Base-by-base conservation (phyloP, 805 yeast species). In the Komagataella pastoris region DNA sequence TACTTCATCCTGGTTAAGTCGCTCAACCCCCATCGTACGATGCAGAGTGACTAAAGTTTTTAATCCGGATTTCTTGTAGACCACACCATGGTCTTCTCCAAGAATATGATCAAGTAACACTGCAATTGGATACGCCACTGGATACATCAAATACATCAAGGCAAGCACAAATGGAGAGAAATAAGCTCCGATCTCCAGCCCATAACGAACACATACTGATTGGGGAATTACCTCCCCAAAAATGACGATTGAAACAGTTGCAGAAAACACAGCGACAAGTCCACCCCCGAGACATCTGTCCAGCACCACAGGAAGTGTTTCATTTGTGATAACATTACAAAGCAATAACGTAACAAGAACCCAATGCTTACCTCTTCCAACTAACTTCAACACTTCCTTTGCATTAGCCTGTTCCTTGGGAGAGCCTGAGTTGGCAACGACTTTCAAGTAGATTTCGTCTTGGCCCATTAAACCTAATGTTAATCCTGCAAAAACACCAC, bases 391-490 rank as follows among this genome's bases (percentile, higher is more conserved):
- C 30, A 91, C 98, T 57, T 77, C 82, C 18, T 70, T 65, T 10
- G 97, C 93, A 56, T 80, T 75, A 50, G 69, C 73, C 44, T 83
- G 76, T 64, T 91, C 97, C 5, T 62, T 57, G 1, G 73, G 65
- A 12, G 83, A 81, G n/a, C 99, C 98, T n/a, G 89, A 80, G 48
- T 85, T 80, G 51, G 89, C 82, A 55, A 91, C 84, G 10, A 91
- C 99, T 66, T 88, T 91, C 55, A 91, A 73, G 60, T 90, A 88
- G 21, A 91, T 91, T 66, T 91, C 98, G 65, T 91, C 98, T 66
- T 91, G 98, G 58, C 98, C 98, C 99, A 91, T 91, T 8, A 91
- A 75, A 2, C 93, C 98, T 49, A 91, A 72, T n/a, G 99, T 93
- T 47, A 91, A 73, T 6, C 95, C 96, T 4, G 96, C 95, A 73